These are phyloP conservation scores for Candida easanensis DNA, from an alignment of 805 yeast species.

Conservation along the genomic window DNA sequence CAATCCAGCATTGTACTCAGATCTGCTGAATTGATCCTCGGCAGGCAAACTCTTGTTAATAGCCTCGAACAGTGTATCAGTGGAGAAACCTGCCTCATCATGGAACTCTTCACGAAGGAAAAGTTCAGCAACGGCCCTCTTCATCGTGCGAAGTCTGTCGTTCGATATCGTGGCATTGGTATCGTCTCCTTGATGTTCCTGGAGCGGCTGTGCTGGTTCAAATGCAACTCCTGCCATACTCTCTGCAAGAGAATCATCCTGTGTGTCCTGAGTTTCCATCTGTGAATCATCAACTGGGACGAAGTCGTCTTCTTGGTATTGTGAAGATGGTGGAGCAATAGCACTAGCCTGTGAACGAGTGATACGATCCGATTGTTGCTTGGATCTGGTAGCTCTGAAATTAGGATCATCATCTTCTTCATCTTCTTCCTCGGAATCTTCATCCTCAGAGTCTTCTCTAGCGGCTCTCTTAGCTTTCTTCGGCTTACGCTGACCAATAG, in stretches of 20 bases:
- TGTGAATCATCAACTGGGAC: slow-evolving; percentile 10
- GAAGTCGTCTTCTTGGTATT: slow-evolving; percentile 13
- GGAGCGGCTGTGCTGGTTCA: slow-evolving; percentile 2
- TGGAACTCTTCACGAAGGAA: slow-evolving; percentile 15
- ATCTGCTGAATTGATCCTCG: slow-evolving; percentile 36
- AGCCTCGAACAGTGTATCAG: slow-evolving; percentile 29
- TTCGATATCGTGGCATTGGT: slow-evolving; percentile 13
- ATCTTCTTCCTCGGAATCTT: slow-evolving; percentile 1
- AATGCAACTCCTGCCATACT: not conserved
- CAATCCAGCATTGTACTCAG: slow-evolving; percentile 38
- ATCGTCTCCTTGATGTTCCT: slow-evolving; percentile 3
- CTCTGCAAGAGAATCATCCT: slow-evolving; percentile 7
- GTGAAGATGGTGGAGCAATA: slow-evolving; percentile 13
- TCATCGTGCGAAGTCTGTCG: slow-evolving; percentile 15
- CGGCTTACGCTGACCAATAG: slow-evolving; percentile 33
- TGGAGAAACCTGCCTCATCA: slow-evolving; percentile 32
- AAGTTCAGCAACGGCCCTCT: slow-evolving; percentile 10
- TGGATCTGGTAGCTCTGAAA: slow-evolving; percentile 3
- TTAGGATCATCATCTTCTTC: not conserved
- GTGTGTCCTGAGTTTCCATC: slow-evolving; percentile 13
- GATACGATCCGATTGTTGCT: not conserved
- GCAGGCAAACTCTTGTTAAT: slow-evolving; percentile 33
- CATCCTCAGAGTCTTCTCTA: not conserved
- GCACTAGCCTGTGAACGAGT: slow-evolving; percentile 1
- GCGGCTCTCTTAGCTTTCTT: slow-evolving; percentile 8